Percentiles rank a stretch among this genome's conserved stretches.
These are phyloP conservation scores for Elasticomyces elasticus DNA, from an alignment of 495 filamentous ascomycete species.

Conservation along the genomic window DNA sequence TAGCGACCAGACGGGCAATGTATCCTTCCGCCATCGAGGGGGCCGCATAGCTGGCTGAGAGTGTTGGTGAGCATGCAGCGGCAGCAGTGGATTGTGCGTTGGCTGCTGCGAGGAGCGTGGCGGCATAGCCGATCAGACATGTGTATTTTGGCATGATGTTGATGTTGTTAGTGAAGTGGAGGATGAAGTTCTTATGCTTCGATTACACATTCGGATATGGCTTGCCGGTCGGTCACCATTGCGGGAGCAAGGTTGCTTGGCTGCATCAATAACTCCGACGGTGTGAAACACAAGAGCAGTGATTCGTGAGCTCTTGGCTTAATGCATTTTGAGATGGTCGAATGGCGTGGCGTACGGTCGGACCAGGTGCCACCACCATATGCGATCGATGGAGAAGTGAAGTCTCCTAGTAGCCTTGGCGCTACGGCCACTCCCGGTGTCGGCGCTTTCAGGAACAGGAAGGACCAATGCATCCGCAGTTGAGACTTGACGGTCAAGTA, in stretches of 20 bases:
- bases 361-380: too few species aligned
- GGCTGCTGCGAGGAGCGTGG: not conserved
- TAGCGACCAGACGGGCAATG: slow-evolving; percentile 44
- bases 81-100: slow-evolving; percentile 3
- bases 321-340: too few species aligned
- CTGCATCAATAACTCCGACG: not conserved
- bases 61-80: slow-evolving; percentile 25
- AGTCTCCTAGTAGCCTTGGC: too few species aligned
- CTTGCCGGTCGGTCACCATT: not conserved
- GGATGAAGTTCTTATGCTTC: not conserved
- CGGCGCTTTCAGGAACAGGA: too few species aligned
- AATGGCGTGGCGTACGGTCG: too few species aligned
- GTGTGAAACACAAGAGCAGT: not conserved
- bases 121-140: not conserved
- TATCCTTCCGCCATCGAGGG: slow-evolving; percentile 51
- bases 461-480: too few species aligned
- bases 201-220: not conserved
- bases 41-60: slow-evolving; percentile 25
- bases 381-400: too few species aligned
- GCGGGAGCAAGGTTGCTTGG: slow-evolving; percentile 1
- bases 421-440: too few species aligned
- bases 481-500: too few species aligned
- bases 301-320: not conserved
- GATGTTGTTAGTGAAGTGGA: not conserved
- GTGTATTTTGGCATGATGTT: not conserved